Conservation (phyloP, 257 asterid species). For the Rehmannia glutinosa region DNA sequence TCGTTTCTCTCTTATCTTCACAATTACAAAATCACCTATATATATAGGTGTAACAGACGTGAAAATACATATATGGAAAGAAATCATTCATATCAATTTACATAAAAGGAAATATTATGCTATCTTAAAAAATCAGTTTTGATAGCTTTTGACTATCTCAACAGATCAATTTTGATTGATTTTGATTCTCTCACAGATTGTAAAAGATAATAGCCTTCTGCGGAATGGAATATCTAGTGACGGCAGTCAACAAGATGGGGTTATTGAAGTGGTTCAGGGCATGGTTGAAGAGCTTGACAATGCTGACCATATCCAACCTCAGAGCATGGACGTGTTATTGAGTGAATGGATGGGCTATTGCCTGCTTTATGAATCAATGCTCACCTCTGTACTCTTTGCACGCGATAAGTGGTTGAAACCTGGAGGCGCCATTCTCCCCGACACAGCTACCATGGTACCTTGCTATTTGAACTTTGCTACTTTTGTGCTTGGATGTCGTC, state of each 20-base stretch:
- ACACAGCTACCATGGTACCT: constrained; percentile 83
- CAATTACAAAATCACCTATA: no score
- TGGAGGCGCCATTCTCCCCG: constrained; percentile 95
- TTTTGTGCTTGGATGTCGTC: constrained; percentile 10
- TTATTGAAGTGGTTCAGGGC: constrained; percentile 69
- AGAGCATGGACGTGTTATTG: constrained; percentile 71
- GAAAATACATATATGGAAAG: no score
- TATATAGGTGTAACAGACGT: no score
- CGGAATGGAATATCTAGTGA: constrained; percentile 24
- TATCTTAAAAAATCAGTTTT: no score
- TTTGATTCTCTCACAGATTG: no score
- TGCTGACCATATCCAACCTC: constrained; percentile 43
- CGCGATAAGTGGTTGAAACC: constrained; percentile 96
- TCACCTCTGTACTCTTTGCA: constrained; percentile 78
- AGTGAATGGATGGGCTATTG: constrained; percentile 99
- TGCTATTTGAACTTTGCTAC: constrained; percentile 7
- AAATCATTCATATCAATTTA: no score
- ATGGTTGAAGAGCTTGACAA: constrained; percentile 82
- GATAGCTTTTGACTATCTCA: no score
- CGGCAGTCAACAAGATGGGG: constrained; percentile 32
- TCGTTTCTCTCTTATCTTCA: no score
- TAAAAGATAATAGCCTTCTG: constrained; percentile 65
- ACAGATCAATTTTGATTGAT: no score
- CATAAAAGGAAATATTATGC: no score
- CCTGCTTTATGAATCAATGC: constrained; percentile 96